These are phyloP conservation scores for Rosa chinensis DNA, from an alignment of 306 rosid species.

Conservation along the genomic window DNA sequence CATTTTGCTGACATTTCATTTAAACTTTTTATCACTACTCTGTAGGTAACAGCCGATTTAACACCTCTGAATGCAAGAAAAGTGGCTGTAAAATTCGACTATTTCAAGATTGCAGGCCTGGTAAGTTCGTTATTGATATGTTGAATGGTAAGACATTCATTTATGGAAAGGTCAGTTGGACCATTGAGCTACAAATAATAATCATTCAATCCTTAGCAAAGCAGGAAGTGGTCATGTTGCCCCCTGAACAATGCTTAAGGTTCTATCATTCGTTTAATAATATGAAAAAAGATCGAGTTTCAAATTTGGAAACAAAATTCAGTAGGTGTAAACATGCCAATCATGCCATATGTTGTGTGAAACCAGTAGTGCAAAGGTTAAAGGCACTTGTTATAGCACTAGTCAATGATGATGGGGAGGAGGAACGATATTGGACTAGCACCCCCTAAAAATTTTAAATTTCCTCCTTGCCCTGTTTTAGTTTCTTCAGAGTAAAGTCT, in stretches of 20 bases:
- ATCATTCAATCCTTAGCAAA: not conserved
- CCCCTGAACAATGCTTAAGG: not conserved
- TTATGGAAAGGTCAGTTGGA: not conserved
- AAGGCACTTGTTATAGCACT: not conserved
- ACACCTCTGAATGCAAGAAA: slow-evolving; percentile 79
- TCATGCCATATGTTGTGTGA: not conserved
- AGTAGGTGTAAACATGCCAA: not conserved
- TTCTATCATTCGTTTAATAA: not conserved
- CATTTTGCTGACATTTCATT: not conserved
- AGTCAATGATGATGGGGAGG: not conserved
- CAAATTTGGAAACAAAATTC: not conserved
- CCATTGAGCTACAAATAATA: not conserved
- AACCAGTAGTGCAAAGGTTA: not conserved
- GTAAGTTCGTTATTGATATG: slow-evolving; percentile 47
- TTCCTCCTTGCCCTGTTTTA: not conserved
- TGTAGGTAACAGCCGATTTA: slow-evolving; percentile 88
- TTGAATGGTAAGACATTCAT: not conserved
- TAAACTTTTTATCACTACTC: slow-evolving; percentile 13
- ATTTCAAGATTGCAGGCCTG: slow-evolving; percentile 76
- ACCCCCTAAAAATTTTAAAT: not conserved
- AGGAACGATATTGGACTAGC: not conserved
- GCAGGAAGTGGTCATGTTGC: not conserved
- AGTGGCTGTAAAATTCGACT: slow-evolving; percentile 86
- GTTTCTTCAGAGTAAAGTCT: not conserved
- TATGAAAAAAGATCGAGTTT: not conserved